Evolutionary conservation across 352 stramenopile species (phyloP), one percentile per base, ranked within the genome.

Genomic region (Thraustochytrium sp.): DNA sequence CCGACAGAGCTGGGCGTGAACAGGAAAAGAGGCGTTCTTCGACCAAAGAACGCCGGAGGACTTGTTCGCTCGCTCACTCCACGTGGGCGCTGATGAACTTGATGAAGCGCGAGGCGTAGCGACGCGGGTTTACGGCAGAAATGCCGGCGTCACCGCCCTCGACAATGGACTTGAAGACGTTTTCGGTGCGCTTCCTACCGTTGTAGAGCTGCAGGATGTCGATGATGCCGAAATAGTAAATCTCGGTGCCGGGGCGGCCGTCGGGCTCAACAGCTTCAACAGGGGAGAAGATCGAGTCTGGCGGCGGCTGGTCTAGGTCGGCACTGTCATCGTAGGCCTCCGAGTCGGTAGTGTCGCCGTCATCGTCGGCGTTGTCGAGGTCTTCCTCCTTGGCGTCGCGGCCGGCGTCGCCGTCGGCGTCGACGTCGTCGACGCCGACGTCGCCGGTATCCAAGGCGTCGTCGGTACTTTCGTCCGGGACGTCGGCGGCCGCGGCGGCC

Each of bases 171-270:
- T 96, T 97, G 85, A 96, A 89, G 68, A 95, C 89, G 21, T 90
- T 96, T 87, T 97, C 93, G 5, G 89, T 91, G 61, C 93, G 91
- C 89, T 97, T 97, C 40, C 89, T 88, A 37, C 88, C 90, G 85
- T 96, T 97, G 88, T 96, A 97, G 85, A 96, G 91, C 88, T 97
- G 93, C 61, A 97, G 59, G 56, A 97, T 97, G 85, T 97, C 94
- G 76, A 97, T 97, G 51, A 97, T 89, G 34, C 93, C 89, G 88
- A 98, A 94, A 75, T 95, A 97, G 77, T 97, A 97, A 18, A 96
- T 89, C 46, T 90, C 82, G 23, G 55, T 85, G 0, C 42, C 42
- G 13, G n/a, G 48, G 8, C 53, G 48, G 18, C 68, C 68, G 5
- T 75, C 38, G 5, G 5, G 8, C 11, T 80, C 68, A 3, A 65